A percentile compares a stretch with the other conserved stretches of the same genome.
Conservation (phyloP, 2,329 filamentous ascomycete species). For the Chaetoscypha palmicola region DNA sequence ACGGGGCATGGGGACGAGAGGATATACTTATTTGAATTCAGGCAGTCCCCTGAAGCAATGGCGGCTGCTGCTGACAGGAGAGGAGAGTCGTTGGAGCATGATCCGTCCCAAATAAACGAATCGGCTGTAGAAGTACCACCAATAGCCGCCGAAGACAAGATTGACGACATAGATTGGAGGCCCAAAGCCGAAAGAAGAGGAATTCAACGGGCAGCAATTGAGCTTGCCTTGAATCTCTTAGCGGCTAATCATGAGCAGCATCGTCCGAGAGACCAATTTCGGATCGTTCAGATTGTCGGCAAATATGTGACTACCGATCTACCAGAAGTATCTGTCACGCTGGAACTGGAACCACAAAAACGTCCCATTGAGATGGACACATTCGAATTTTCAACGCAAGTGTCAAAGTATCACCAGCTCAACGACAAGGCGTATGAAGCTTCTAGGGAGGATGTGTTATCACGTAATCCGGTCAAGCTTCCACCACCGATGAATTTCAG, state of each 20-base stretch:
- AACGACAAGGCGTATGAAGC: conserved; percentile 19
- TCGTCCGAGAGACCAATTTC: conserved; percentile 23
- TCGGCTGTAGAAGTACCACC: background rate
- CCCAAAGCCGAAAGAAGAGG: conserved; percentile 25
- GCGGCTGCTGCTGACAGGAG: no score
- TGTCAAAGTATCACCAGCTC: conserved; percentile 15
- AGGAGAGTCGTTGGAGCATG: background rate
- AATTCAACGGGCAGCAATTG: conserved; percentile 24
- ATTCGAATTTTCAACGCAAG: conserved; percentile 23
- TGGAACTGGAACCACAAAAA: conserved; percentile 21
- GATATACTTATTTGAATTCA: background rate
- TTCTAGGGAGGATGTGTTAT: conserved; percentile 5
- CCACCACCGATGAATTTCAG: conserved; percentile 19
- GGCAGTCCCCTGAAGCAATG: background rate
- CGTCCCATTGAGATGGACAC: conserved; percentile 23
- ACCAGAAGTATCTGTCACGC: conserved; percentile 19
- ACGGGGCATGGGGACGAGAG: background rate
- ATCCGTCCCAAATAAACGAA: background rate
- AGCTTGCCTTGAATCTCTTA: conserved; percentile 24
- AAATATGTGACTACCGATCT: conserved; percentile 5
- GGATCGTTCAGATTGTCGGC: conserved; percentile 15
- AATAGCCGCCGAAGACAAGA: background rate
- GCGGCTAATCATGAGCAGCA: conserved; percentile 27
- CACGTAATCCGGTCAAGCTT: conserved; percentile 6
- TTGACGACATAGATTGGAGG: conserved; percentile 16